A percentile compares a stretch with the other conserved stretches of the same genome.
These are phyloP conservation scores for Theobroma cacao DNA, from an alignment of 345 rosid species.

Conservation along the genomic window DNA sequence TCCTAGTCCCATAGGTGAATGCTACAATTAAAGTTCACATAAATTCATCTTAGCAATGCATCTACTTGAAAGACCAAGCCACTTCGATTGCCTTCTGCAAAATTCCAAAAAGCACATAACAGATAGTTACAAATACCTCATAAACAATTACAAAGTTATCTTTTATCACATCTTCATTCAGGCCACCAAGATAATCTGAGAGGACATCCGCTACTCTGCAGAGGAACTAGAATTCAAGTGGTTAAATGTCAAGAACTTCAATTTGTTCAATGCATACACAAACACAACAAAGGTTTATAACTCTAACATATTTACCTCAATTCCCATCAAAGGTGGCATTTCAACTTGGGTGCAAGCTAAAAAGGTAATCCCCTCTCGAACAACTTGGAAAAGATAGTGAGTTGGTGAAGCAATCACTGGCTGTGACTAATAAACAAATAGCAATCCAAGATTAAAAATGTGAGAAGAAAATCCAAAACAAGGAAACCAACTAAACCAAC, in stretches of 20 bases:
- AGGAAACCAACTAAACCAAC: conserved; percentile 9
- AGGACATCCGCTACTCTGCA: conserved; percentile 91
- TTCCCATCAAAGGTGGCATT: conserved; percentile 96
- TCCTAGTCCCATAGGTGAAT: not conserved
- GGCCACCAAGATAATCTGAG: conserved; percentile 86
- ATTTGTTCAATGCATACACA: conserved; percentile 4
- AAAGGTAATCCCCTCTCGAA: conserved; percentile 86
- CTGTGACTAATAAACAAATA: conserved; percentile 42
- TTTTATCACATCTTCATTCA: conserved; percentile 88
- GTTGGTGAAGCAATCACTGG: conserved; percentile 96
- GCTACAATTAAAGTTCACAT: conserved; percentile 15
- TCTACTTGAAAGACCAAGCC: not conserved
- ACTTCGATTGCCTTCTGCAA: not conserved
- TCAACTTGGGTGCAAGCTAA: conserved; percentile 96
- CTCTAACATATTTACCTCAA: conserved; percentile 53
- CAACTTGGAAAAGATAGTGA: conserved; percentile 85
- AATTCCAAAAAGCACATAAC: not conserved
- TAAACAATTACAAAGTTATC: conserved; percentile 96
- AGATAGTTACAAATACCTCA: conserved; percentile 53
- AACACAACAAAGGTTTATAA: not conserved
- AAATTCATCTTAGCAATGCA: not conserved
- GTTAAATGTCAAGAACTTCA: conserved; percentile 18
- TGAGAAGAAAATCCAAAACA: not conserved
- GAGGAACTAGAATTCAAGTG: conserved; percentile 58
- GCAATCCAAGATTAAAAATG: not conserved